A percentile compares a stretch with the other conserved stretches of the same genome.
Conservation (phyloP, 108 stramenopile genomes). For the Conticribra weissflogii region DNA sequence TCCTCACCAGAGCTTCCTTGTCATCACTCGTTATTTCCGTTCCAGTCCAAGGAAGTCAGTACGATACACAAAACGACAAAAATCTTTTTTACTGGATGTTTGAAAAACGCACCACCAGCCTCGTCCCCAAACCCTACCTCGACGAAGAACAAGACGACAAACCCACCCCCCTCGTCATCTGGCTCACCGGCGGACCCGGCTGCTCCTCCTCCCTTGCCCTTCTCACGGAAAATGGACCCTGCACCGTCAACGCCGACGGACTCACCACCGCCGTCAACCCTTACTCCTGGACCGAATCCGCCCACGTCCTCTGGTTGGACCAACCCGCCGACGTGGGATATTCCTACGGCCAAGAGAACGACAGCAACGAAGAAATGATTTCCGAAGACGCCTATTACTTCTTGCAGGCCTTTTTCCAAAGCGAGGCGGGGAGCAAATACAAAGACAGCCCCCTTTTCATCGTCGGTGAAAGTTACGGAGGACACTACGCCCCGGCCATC, state of each 20-base stretch:
- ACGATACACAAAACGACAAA: constrained; percentile 68
- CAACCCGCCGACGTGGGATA: constrained; percentile 98
- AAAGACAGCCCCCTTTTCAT: constrained; percentile 76
- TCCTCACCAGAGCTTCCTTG: background rate
- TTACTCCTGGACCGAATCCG: constrained; percentile 92
- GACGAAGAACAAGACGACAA: constrained; percentile 7
- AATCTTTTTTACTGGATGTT: constrained; percentile 97
- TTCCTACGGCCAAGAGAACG: constrained; percentile 84
- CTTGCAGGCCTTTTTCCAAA: constrained; percentile 88
- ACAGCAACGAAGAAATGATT: constrained; percentile 91
- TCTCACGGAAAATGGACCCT: constrained; percentile 96
- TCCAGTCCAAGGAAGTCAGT: constrained; percentile 48
- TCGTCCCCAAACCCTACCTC: constrained; percentile 26
- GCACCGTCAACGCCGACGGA: constrained; percentile 89
- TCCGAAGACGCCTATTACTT: constrained; percentile 95
- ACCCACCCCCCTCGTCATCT: constrained; percentile 85
- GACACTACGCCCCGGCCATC: constrained; percentile 96
- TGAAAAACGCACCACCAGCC: constrained; percentile 74
- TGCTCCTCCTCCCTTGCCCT: constrained; percentile 91
- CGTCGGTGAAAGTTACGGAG: constrained; percentile 92
- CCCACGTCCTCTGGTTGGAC: constrained; percentile 97
- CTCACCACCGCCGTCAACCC: constrained; percentile 86
- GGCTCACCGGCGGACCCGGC: constrained; percentile 96
- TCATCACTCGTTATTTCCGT: background rate
- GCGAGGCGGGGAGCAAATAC: constrained; percentile 84